Conservation (phyloP, 495 filamentous ascomycete species). For the Lasiosphaeris hirsuta region DNA sequence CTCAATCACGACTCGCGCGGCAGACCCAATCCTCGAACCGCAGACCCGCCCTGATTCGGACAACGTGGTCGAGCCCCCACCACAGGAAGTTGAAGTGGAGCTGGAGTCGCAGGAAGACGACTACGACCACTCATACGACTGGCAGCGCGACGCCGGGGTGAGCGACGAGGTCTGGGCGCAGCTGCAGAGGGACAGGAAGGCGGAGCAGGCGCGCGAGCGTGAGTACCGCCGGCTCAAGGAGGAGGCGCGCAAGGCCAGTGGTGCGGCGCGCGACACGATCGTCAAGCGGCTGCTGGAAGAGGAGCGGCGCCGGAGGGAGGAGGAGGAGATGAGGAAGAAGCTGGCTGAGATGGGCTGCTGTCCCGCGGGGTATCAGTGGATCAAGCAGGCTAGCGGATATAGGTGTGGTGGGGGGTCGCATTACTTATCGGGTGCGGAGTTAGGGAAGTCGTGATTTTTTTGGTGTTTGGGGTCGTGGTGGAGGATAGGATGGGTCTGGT, state of each 20-base stretch:
- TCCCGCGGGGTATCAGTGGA: conserved; percentile 51
- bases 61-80: background rate
- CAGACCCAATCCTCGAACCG: background rate
- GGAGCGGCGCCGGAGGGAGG: conserved; percentile 33
- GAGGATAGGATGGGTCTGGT: too few relatives aligned
- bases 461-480: too few relatives aligned
- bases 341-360: conserved; percentile 51
- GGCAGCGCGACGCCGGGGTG: conserved; percentile 53
- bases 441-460: conserved; percentile 5
- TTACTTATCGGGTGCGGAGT: conserved; percentile 32
- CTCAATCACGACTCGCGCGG: too few relatives aligned
- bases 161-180: conserved; percentile 60
- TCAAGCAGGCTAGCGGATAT: conserved; percentile 50
- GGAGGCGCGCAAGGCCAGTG: conserved; percentile 19
- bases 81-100: background rate
- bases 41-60: background rate
- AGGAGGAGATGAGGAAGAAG: conserved; percentile 42
- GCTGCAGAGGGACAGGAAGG: conserved; percentile 48
- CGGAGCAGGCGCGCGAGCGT: conserved; percentile 29
- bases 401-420: conserved; percentile 52
- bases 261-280: conserved; percentile 26
- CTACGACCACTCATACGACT: background rate
- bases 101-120: background rate
- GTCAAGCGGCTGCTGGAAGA: conserved; percentile 27
- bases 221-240: conserved; percentile 26